phyloP scores from a whole-genome alignment of 1,284 basidiomycete genomes.

The Rhodotorula sp. region DNA sequence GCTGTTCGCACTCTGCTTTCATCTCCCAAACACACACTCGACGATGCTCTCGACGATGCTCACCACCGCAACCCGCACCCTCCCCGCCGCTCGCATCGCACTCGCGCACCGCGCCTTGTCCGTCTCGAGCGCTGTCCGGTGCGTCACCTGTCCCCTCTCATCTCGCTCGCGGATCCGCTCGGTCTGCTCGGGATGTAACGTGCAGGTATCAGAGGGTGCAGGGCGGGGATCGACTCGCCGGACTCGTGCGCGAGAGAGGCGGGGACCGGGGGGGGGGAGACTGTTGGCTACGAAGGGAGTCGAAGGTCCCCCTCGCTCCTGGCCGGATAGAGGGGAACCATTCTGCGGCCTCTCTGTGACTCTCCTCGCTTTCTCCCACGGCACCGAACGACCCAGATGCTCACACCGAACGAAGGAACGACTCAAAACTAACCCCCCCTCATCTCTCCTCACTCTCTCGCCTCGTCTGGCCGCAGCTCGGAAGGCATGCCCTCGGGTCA shows the following conservation, averaged over 20 bases:
- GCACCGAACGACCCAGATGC: too few species aligned
- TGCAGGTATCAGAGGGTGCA: not conserved
- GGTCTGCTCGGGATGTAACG: not conserved
- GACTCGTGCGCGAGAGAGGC: too few species aligned
- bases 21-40: not conserved
- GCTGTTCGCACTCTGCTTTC: too few species aligned
- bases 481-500: slow-evolving; percentile 25
- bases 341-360: too few species aligned
- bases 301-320: too few species aligned
- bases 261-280: too few species aligned
- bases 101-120: slow-evolving; percentile 13
- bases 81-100: not conserved
- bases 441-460: too few species aligned
- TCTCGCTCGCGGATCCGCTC: not conserved
- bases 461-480: slow-evolving; percentile 15
- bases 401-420: too few species aligned
- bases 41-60: slow-evolving; percentile 4
- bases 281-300: too few species aligned
- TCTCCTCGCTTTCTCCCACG: too few species aligned
- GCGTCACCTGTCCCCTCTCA: slow-evolving; percentile 8
- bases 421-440: not conserved
- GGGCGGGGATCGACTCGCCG: too few species aligned
- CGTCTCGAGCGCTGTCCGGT: slow-evolving; percentile 12
- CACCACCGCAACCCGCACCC: slow-evolving; percentile 10
- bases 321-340: too few species aligned